Evolutionary conservation across 306 rosid species (phyloP).

Genomic region (Senna siamea): DNA sequence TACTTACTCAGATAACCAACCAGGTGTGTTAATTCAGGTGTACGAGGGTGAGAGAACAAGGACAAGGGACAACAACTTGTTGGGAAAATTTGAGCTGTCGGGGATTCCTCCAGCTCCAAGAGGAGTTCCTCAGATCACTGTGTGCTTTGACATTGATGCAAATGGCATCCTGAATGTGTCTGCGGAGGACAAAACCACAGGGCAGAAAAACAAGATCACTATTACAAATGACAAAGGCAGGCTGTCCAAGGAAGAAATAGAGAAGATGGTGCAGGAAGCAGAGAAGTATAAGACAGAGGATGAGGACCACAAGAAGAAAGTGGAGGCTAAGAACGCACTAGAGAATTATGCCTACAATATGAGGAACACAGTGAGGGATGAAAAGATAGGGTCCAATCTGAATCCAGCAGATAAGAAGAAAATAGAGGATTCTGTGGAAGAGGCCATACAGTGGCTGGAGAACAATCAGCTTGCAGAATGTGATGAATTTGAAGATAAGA

Average conservation of each 20-base stretch:
- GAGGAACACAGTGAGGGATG: constrained; percentile 18
- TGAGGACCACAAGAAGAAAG: constrained; percentile 34
- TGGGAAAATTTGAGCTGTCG: not conserved
- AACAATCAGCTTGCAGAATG: not conserved
- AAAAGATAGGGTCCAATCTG: not conserved
- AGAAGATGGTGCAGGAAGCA: constrained; percentile 50
- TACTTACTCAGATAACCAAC: constrained; percentile 38
- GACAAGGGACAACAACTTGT: constrained; percentile 6
- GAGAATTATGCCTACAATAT: constrained; percentile 4
- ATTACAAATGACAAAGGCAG: constrained; percentile 48
- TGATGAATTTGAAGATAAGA: not conserved
- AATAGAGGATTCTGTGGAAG: not conserved
- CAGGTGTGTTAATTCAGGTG: constrained; percentile 38
- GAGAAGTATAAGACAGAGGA: constrained; percentile 47
- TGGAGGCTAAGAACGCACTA: constrained; percentile 13
- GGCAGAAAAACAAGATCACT: constrained; percentile 48
- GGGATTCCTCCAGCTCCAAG: not conserved
- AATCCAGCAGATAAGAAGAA: not conserved
- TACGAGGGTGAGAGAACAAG: constrained; percentile 49
- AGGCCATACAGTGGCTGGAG: not conserved
- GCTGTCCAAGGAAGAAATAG: constrained; percentile 18
- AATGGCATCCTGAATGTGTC: constrained; percentile 50
- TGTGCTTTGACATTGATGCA: constrained; percentile 14
- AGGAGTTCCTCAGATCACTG: not conserved
- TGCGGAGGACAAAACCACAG: constrained; percentile 50